Base-by-base conservation (phyloP, 1,284 basidiomycete species). In the Fomitopsis betulina region DNA sequence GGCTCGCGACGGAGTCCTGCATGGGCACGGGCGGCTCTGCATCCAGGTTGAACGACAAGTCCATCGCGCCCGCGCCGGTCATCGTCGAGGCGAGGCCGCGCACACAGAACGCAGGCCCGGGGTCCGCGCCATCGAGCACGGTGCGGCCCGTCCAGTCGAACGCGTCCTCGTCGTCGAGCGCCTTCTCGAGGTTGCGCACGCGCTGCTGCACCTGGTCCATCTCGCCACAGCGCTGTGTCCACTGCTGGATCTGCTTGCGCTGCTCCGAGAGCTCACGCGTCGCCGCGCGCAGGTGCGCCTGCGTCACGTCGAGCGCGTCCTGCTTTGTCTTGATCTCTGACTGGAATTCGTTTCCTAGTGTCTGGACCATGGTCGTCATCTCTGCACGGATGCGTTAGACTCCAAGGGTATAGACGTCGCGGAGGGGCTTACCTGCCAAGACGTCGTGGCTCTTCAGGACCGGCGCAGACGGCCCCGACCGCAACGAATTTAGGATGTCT, bases 81-180 rank as follows among this genome's bases (percentile, higher is more conserved):
- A 83, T 82, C 7, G 80, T 85, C 33, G 86, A 86, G 45, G 75
- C 76, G n/a, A 78, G 72, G 5, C 88, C 89, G 10, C 88, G 83
- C 72, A 82, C 84, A 60, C 80, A 80, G 74, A 94, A 94, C 1
- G 87, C 81, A 17, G 78, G 72, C 45, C 75, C 73, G 2, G 79
- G 81, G 58, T 82, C 81, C 25, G 75, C 75, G 7, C 86, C 87
- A 57, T 81, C 76, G 25, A 85, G 75, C 65, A 90, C 84, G 1
- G 84, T 86, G n/a, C 93, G 81, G 1, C 93, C 93, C 0, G 93
- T 93, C 93, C 93, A 96, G 70, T 96, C 93, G 63, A 92, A 89
- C 58, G 73, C 73, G 61, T 90, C 88, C 71, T 94, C 93, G 9
- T 89, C 86, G 12, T 73, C 71, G n/a, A 94, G 73, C 0, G 92